Evolutionary conservation across 306 rosid genomes (phyloP), one percentile per base, ranked within the genome.

Genomic region (Cicer arietinum): DNA sequence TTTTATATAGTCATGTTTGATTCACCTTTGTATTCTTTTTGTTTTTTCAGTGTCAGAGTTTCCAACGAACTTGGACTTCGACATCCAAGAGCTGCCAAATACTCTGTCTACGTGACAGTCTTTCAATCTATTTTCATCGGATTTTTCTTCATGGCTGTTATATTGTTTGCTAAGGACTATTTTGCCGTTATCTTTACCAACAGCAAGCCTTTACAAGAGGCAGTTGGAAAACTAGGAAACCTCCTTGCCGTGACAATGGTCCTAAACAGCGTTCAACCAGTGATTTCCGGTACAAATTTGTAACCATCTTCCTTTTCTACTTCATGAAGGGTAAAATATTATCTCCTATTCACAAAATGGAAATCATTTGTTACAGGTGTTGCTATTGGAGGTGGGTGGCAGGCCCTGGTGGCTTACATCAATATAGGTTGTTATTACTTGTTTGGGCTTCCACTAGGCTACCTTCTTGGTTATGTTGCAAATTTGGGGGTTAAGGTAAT

Each of bases 381-480:
- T 83, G 98, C 98, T 35, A 48, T 93, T 69, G 98, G 98, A 83
- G 96, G 93, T 41, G 98, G 98, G 20, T 93, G 97, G 98, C 98
- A 93, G 74, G 88, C 88, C 56, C 52, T 86, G 70, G 98, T 93
- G 68, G 97, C 97, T 59, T 93, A 88, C 59, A 85, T 93, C 67
- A 91, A 93, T 81, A 42, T 91, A 58, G 97, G 96, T 75, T 82
- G 82, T 59, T 93, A 93, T 79, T 93, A 93, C 78, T 54, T 86
- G 69, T 85, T 93, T 77, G 98, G 98, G 13, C 85, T 93, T 48
- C 96, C 98, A 58, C 52, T 92, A 3, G 98, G 98, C 14, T 81
- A 48, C 69, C 12, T 86, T 81, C 91, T 94, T 75, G 98, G 96
- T 43, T 88, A 94, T 71, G 46, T 0, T 8, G 88, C 78, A 66